A percentile compares a stretch with the other conserved stretches of the same genome.
Conservation (phyloP, 129 eudicot species). For the Tagetes erecta region DNA sequence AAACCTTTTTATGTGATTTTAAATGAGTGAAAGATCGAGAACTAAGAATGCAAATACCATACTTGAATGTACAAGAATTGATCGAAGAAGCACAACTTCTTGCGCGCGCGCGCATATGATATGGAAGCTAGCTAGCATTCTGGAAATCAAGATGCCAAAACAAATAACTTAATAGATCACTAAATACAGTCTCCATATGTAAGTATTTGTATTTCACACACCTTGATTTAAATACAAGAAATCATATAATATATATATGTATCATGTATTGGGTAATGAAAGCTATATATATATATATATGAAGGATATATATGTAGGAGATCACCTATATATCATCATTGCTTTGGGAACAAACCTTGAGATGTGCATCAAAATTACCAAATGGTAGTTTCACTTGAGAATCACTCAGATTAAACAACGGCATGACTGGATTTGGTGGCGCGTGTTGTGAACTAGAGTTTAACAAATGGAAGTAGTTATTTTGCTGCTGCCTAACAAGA, state of each 20-base stretch:
- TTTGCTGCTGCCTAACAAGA: slow-evolving; percentile 37
- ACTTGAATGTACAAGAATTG: too few relatives aligned
- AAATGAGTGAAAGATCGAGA: neutral
- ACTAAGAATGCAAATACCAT: too few relatives aligned
- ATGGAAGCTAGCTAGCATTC: too few relatives aligned
- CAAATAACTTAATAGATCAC: slow-evolving; percentile 11
- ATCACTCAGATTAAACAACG: slow-evolving; percentile 44
- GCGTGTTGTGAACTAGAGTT: slow-evolving; percentile 48
- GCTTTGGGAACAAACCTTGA: slow-evolving; percentile 36
- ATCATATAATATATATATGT: slow-evolving; percentile 2
- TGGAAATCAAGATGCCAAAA: too few relatives aligned
- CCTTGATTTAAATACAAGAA: slow-evolving; percentile 28
- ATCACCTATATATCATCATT: slow-evolving; percentile 25
- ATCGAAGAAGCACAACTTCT: too few relatives aligned
- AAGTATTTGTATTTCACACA: slow-evolving; percentile 26
- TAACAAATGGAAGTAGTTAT: slow-evolving; percentile 45
- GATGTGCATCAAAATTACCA: slow-evolving; percentile 30
- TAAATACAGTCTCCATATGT: slow-evolving; percentile 27
- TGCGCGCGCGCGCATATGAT: too few relatives aligned
- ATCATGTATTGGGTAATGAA: slow-evolving; percentile 21
- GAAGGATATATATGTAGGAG: slow-evolving; percentile 19
- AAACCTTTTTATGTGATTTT: neutral
- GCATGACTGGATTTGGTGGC: slow-evolving; percentile 45
- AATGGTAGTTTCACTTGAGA: slow-evolving; percentile 43
- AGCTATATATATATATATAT: neutral